Evolutionary conservation across 805 yeast species (phyloP).

Genomic region (Barnettozyma botsteinii): DNA sequence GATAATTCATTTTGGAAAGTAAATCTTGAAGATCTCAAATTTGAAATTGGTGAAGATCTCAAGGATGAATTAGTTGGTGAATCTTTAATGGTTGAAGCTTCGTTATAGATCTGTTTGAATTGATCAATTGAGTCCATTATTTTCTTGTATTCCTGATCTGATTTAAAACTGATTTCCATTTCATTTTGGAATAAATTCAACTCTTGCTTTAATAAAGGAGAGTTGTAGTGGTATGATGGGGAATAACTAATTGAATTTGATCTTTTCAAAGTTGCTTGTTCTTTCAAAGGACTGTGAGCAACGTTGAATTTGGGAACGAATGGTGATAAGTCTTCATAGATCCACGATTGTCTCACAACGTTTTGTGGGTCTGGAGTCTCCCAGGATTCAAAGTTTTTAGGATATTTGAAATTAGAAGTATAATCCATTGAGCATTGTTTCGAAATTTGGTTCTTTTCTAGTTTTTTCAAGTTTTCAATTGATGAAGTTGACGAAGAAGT

Average conservation of each 20-base stretch:
- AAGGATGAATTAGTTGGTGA: constrained; percentile 1
- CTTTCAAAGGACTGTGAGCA: too few species aligned
- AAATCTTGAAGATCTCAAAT: constrained; percentile 4
- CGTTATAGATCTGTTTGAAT: constrained; percentile 7
- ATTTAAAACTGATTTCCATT: constrained; percentile 9
- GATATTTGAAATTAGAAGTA: constrained; percentile 4
- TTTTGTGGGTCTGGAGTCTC: constrained; percentile 20
- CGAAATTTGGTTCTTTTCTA: constrained; percentile 20
- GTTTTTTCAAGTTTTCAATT: constrained; percentile 19
- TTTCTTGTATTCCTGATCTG: constrained; percentile 5
- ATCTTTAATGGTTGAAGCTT: background rate
- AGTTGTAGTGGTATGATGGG: constrained; percentile 8
- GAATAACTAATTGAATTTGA: constrained; percentile 9
- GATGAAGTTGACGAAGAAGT: constrained; percentile 15
- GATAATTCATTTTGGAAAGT: constrained; percentile 1
- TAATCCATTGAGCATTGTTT: constrained; percentile 18
- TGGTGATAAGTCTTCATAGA: constrained; percentile 18
- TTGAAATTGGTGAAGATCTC: constrained; percentile 2
- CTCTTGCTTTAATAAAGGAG: constrained; percentile 7
- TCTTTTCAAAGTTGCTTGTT: constrained; percentile 1
- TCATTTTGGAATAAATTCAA: constrained; percentile 11
- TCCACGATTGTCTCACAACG: constrained; percentile 23
- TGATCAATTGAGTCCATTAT: constrained; percentile 11
- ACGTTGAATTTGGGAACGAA: constrained; percentile 9
- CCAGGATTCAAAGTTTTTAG: constrained; percentile 12